Evolutionary conservation across 192 early-diverging fungal species (phyloP), one percentile per base, ranked within the genome.

Genomic region (Backusella sp.): DNA sequence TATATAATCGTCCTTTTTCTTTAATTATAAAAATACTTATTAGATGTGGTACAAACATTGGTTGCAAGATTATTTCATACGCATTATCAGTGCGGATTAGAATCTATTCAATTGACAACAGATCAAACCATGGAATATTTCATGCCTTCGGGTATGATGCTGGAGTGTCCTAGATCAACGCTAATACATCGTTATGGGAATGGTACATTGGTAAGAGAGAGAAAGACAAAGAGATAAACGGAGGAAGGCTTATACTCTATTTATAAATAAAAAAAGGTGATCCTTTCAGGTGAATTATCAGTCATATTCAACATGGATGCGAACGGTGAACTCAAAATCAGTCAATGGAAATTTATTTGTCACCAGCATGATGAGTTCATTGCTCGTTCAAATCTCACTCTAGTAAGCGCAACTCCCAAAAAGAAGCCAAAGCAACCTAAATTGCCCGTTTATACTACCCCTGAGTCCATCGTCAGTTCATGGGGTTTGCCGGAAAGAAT

Each of bases 131-230:
- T 66, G 59, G 77, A 78, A 34, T 74, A 68, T 30, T 69, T 74
- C 30, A 53, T 74, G 34, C 30, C 72, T 41, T 36, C 41, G 7
- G 77, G 77, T 11, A 59, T 73, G 44, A 70, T 30, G 66, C 37
- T 78, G 6, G 77, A 78, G 7, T 70, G 72, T 65, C 52, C 77
- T 66, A 67, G 59, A 56, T 62, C 77, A 34, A 73, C 49, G 11
- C 35, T 78, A 9, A 78, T 74, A 17, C 77, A 78, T 68, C 73
- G 62, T n/a, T 78, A 74, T 62, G 67, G 69, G 1, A 73, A 78
- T 49, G 77, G 77, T 4, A 66, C 72, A 19, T 37, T 74, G 66
- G 76, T 77, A 66, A 77, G 28, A n/a, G 19, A n/a, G 19, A 49
- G 46, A 49, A 6, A 49, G 46, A n/a, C 3, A 49, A 17, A n/a